Conservation (phyloP, 2,329 filamentous ascomycete species). For the Aspergillus ruber region DNA sequence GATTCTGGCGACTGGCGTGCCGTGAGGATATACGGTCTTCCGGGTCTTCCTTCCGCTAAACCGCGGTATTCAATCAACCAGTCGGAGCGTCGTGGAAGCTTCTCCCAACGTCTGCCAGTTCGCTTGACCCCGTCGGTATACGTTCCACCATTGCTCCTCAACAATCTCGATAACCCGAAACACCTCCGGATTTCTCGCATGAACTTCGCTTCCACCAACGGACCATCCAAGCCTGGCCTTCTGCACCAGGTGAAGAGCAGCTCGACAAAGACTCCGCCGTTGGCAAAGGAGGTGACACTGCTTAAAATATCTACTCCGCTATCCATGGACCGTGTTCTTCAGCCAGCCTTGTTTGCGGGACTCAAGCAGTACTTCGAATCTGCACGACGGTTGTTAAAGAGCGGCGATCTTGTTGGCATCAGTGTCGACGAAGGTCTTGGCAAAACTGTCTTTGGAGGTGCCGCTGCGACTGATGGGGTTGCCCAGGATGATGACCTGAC, state of each 20-base stretch:
- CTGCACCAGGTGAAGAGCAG: constrained; percentile 43
- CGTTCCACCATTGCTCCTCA: constrained; percentile 76
- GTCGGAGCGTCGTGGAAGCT: constrained; percentile 48
- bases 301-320: constrained; percentile 84
- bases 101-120: constrained; percentile 43
- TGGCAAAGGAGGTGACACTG: constrained; percentile 73
- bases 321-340: constrained; percentile 76
- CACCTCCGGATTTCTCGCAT: constrained; percentile 71
- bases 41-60: constrained; percentile 54
- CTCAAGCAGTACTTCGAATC: constrained; percentile 84
- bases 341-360: constrained; percentile 78
- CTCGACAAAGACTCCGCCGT: constrained; percentile 46
- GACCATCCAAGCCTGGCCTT: constrained; percentile 53
- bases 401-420: constrained; percentile 81
- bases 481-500: constrained; percentile 66
- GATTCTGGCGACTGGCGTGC: constrained; percentile 70
- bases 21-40: constrained; percentile 80
- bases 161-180: constrained; percentile 72
- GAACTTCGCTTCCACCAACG: constrained; percentile 26
- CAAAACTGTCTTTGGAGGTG: constrained; percentile 68
- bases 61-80: constrained; percentile 51
- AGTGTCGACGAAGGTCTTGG: constrained; percentile 82
- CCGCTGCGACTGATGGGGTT: constrained; percentile 48
- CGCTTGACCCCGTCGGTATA: constrained; percentile 59
- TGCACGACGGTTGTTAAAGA: constrained; percentile 73